Base-by-base conservation (phyloP, 2,329 filamentous ascomycete genomes). In the Talaromyces rugulosus region DNA sequence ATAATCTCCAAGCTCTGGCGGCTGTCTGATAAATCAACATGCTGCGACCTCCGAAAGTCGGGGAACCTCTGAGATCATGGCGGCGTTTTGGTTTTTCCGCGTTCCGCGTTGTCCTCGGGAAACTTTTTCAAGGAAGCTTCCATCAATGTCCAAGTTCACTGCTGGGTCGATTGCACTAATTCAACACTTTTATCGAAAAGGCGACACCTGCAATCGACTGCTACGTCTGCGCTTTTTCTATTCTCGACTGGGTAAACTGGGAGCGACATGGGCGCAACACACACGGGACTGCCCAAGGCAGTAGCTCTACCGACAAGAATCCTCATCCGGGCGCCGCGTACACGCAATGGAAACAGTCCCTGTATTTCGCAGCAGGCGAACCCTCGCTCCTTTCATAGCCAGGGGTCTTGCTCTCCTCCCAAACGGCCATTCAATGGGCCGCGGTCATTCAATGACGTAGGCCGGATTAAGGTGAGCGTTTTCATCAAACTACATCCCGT, bases 1-100 rank as follows among this genome's bases (percentile, higher is more conserved):
- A 27, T 47, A 81, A 84, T 68, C 77, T 85, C 73, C 12, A 78
- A 81, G 54, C 85, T 84, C 72, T 77, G 66, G 70, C 71, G 64
- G 73, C 74, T 3, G 67, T 51, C 30, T 52, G 54, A 51, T 27
- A 61, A 50, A 52, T 56, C 59, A 36, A 72, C 18, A 9, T 51
- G 47, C 47, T 44, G 5, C 1, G 18, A 28, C 55, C 61, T 63
- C 61, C 61, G 61, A 63, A 60, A 33, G 55, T 63, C 59, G 55
- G 62, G 62, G 59, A 62, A 61, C 51, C 59, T 52, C 62, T 61
- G 63, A 65, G 62, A 72, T 74, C 68, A 60, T 64, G 40, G 59
- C 72, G 70, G 71, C 44, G 40, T 12, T 54, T 65, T 67, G n/a
- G 60, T 71, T 74, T 64, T 64, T 72, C 72, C 69, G 68, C 9